Percentiles rank a stretch among this genome's conserved stretches.
Evolutionary conservation across 2,329 filamentous ascomycete genomes (phyloP).

Genomic region (Teratosphaeria destructans): DNA sequence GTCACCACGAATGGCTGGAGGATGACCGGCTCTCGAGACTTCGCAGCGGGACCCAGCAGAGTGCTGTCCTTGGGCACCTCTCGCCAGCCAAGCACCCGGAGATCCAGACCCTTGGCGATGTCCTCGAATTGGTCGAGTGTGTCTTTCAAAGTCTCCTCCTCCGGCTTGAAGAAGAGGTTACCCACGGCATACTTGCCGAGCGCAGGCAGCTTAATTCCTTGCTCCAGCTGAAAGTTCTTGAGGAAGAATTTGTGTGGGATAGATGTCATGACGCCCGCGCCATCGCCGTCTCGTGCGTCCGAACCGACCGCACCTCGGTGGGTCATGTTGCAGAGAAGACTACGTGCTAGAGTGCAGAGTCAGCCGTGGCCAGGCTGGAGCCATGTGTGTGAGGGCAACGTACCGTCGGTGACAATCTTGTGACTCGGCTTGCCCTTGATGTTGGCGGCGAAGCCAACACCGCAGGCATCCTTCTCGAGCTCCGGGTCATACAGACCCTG

Average conservation of each 20-base stretch:
- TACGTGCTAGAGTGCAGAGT: slow-evolving; percentile 53
- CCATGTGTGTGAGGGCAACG: slow-evolving; percentile 24
- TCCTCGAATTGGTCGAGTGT: slow-evolving; percentile 91
- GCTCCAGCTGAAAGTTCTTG: slow-evolving; percentile 93
- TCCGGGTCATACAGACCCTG: slow-evolving; percentile 96
- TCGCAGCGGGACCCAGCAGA: slow-evolving; percentile 81
- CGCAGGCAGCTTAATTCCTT: slow-evolving; percentile 75
- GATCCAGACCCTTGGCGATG: slow-evolving; percentile 73
- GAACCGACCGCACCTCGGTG: slow-evolving; percentile 97
- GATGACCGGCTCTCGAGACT: slow-evolving; percentile 89
- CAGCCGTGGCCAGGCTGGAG: slow-evolving; percentile 12
- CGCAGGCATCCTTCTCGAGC: slow-evolving; percentile 97
- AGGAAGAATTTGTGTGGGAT: slow-evolving; percentile 97
- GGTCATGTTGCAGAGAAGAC: slow-evolving; percentile 99
- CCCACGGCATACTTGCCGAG: slow-evolving; percentile 91
- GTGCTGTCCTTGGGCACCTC: slow-evolving; percentile 89
- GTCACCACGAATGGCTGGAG: slow-evolving; percentile 92
- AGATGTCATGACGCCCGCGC: slow-evolving; percentile 98
- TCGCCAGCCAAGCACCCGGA: slow-evolving; percentile 92
- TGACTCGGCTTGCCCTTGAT: slow-evolving; percentile 96
- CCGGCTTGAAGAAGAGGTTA: slow-evolving; percentile 98
- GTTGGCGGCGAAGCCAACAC: slow-evolving; percentile 97
- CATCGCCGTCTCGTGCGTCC: slow-evolving; percentile 94
- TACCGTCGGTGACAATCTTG: slow-evolving; percentile 98
- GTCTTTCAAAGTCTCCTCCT: slow-evolving; percentile 77